Conservation (phyloP, 1,284 basidiomycete genomes). For the Neolentinus lepideus region DNA sequence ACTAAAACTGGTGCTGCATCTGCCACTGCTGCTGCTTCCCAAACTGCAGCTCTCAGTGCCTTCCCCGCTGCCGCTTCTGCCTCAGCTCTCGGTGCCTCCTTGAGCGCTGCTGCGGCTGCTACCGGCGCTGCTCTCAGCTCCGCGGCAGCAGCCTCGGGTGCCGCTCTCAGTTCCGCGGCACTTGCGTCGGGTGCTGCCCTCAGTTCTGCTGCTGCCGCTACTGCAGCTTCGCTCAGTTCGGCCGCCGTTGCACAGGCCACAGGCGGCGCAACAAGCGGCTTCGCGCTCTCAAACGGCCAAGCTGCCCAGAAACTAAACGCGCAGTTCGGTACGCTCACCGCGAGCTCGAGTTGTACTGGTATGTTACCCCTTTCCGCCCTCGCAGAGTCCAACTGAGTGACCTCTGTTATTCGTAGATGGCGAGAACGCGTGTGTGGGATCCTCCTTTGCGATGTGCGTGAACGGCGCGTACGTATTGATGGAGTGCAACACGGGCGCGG, state of each 20-base stretch:
- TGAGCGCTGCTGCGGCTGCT: slow-evolving; percentile 4
- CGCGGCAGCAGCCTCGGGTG: slow-evolving; percentile 9
- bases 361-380: neutral
- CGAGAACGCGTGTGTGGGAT: slow-evolving; percentile 28
- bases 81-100: slow-evolving; percentile 8
- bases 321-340: slow-evolving; percentile 35
- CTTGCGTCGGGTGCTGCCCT: too few species aligned
- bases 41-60: neutral
- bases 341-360: slow-evolving; percentile 34
- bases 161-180: slow-evolving; percentile 4
- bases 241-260: slow-evolving; percentile 8
- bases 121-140: slow-evolving; percentile 2
- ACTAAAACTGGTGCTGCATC: neutral
- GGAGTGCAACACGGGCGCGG: slow-evolving; percentile 29
- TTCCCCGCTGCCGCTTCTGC: slow-evolving; percentile 2
- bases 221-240: slow-evolving; percentile 8
- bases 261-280: slow-evolving; percentile 15
- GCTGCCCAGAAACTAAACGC: slow-evolving; percentile 45
- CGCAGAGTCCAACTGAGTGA: neutral
- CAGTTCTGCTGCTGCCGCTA: slow-evolving; percentile 4
- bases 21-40: neutral
- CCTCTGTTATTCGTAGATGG: slow-evolving; percentile 16
- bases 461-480: slow-evolving; percentile 33
- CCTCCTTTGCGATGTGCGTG: slow-evolving; percentile 35
- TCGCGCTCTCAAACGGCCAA: slow-evolving; percentile 37